Percentiles rank a stretch among this genome's conserved stretches.
Evolutionary conservation across 352 stramenopile genomes (phyloP).

Genomic region (Globisporangium splendens): DNA sequence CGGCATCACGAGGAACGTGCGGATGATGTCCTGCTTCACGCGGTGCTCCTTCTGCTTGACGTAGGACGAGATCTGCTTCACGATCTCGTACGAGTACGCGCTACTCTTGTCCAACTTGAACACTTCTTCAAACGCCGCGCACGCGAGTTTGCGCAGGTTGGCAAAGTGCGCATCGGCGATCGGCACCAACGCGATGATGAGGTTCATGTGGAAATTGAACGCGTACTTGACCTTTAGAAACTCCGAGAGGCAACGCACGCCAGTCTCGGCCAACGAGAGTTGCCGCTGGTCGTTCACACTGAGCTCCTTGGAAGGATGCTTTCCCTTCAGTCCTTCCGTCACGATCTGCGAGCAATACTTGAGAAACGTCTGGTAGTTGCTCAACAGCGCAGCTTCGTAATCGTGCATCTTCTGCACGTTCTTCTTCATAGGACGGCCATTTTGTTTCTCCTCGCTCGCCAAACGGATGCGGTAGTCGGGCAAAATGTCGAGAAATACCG

Average conservation of each 20-base stretch:
- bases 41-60: conserved; percentile 83
- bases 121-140: conserved; percentile 63
- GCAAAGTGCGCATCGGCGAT: conserved; percentile 68
- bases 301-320: conserved; percentile 39
- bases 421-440: conserved; percentile 81
- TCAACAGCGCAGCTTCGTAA: conserved; percentile 69
- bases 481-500: conserved; percentile 95
- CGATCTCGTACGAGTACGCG: conserved; percentile 60
- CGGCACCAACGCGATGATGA: conserved; percentile 78
- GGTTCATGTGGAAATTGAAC: conserved; percentile 86
- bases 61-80: conserved; percentile 82
- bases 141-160: conserved; percentile 49
- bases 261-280: conserved; percentile 65
- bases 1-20: conserved; percentile 73
- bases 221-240: conserved; percentile 80
- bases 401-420: conserved; percentile 87
- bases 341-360: conserved; percentile 72
- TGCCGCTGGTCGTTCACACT: conserved; percentile 31
- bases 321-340: conserved; percentile 51
- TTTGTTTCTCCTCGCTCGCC: conserved; percentile 82
- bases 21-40: conserved; percentile 72
- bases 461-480: conserved; percentile 94
- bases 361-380: conserved; percentile 82
- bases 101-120: conserved; percentile 78
- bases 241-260: conserved; percentile 68